Conservation (phyloP, 2,329 filamentous ascomycete species). For the Knoxdaviesia capensis region DNA sequence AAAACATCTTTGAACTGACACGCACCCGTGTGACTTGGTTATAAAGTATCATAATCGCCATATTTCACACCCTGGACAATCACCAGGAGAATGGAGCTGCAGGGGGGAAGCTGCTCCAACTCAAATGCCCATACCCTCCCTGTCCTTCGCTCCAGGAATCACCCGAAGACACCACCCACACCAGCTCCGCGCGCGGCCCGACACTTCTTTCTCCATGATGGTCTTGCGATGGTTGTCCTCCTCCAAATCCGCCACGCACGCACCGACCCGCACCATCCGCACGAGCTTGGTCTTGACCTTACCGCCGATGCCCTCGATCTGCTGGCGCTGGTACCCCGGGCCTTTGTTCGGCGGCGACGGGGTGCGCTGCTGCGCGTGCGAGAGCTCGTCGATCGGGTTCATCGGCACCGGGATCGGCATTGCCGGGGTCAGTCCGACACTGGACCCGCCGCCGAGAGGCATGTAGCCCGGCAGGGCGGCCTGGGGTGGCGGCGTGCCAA, state of each 20-base stretch:
- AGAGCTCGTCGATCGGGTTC: no score
- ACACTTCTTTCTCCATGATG: slow-evolving; percentile 50
- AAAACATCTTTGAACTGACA: no score
- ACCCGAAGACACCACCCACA: slow-evolving; percentile 81
- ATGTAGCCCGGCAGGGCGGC: slow-evolving; percentile 4
- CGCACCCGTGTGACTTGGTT: no score
- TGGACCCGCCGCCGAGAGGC: no score
- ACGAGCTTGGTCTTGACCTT: slow-evolving; percentile 77
- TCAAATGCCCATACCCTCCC: slow-evolving; percentile 6
- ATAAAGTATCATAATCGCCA: no score
- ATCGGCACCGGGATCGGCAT: slow-evolving; percentile 3
- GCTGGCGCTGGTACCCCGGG: slow-evolving; percentile 65
- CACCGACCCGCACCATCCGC: slow-evolving; percentile 60
- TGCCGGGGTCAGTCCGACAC: slow-evolving; percentile 2
- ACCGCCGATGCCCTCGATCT: slow-evolving; percentile 81
- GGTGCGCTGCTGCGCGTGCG: slow-evolving; percentile 13
- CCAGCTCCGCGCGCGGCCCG: slow-evolving; percentile 55
- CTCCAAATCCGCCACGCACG: slow-evolving; percentile 68
- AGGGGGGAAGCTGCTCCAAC: neutral
- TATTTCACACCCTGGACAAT: no score
- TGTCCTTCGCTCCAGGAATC: slow-evolving; percentile 36
- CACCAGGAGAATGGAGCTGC: no score
- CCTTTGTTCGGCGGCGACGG: slow-evolving; percentile 30
- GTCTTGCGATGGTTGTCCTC: slow-evolving; percentile 49
- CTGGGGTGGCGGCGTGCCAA: slow-evolving; percentile 5